A percentile compares a stretch with the other conserved stretches of the same genome.
These are phyloP conservation scores for Eucommia ulmoides DNA, from an alignment of 257 asterid species.

Conservation along the genomic window DNA sequence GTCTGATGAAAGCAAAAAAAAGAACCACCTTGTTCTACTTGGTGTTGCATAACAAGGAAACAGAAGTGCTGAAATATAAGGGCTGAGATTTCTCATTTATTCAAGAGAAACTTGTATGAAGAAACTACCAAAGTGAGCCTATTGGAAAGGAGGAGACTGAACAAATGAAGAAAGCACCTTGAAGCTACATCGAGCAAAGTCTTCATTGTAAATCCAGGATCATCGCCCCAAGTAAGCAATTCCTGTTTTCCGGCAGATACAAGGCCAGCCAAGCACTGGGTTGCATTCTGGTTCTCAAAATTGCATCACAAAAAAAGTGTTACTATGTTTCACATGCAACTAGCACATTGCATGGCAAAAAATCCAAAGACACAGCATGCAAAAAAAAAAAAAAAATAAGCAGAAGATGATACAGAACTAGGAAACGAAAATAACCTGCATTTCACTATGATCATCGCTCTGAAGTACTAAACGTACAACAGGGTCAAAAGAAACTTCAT, in stretches of 20 bases:
- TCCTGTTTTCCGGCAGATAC: conserved; percentile 87
- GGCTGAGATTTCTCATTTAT: too few relatives aligned
- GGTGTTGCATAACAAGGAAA: too few relatives aligned
- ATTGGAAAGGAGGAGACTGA: too few relatives aligned
- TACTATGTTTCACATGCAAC: conserved; percentile 6
- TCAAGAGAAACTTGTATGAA: too few relatives aligned
- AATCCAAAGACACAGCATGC: too few relatives aligned
- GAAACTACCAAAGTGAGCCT: too few relatives aligned
- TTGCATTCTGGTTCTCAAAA: conserved; percentile 56
- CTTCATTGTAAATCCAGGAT: conserved; percentile 79
- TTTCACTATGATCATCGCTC: conserved; percentile 79
- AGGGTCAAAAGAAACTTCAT: conserved; percentile 66
- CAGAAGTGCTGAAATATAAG: too few relatives aligned
- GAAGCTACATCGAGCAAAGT: conserved; percentile 94
- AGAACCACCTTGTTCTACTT: too few relatives aligned
- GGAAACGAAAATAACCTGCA: conserved; percentile 53
- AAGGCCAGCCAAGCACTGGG: conserved; percentile 84
- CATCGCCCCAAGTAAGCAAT: conserved; percentile 71
- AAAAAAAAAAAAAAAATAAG: too few relatives aligned
- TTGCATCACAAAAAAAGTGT: conserved; percentile 9
- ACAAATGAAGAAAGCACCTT: conserved; percentile 67
- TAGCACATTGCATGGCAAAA: too few relatives aligned
- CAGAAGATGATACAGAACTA: too few relatives aligned
- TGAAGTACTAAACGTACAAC: conserved; percentile 63
- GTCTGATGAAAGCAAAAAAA: too few relatives aligned